Conservation (phyloP, 805 yeast genomes). For the Blastobotrys terrestris region DNA sequence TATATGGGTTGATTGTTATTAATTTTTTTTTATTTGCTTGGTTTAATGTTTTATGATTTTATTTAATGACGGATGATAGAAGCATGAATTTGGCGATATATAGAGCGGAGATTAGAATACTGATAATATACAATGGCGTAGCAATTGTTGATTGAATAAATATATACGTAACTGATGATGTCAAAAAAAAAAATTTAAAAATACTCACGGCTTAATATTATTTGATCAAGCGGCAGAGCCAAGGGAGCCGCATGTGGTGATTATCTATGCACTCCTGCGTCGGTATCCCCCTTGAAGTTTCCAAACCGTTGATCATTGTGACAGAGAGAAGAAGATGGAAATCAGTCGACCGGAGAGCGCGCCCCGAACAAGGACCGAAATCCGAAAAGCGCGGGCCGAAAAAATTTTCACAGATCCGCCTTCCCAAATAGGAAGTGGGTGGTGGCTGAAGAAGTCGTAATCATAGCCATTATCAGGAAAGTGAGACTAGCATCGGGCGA, state of each 20-base stretch:
- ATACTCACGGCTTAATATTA: too few species aligned
- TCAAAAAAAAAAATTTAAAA: too few species aligned
- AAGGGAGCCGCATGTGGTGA: too few species aligned
- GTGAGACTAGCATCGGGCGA: neutral
- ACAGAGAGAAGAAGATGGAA: neutral
- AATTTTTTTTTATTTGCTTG: neutral
- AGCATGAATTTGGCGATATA: neutral
- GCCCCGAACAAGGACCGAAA: neutral
- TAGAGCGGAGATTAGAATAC: neutral
- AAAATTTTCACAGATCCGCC: neutral
- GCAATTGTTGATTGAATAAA: neutral
- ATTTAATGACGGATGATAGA: neutral
- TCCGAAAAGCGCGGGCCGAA: neutral
- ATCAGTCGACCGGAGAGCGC: neutral
- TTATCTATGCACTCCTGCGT: neutral
- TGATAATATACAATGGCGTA: neutral
- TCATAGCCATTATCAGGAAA: neutral
- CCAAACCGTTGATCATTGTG: neutral
- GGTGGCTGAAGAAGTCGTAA: neutral
- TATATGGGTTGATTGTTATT: neutral
- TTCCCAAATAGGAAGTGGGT: neutral
- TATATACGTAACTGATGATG: neutral
- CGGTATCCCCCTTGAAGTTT: neutral
- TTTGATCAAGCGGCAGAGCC: too few species aligned
- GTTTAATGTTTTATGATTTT: neutral